phyloP scores from a whole-genome alignment of 176 grass and related monocot genomes.

The Secale cereale region DNA sequence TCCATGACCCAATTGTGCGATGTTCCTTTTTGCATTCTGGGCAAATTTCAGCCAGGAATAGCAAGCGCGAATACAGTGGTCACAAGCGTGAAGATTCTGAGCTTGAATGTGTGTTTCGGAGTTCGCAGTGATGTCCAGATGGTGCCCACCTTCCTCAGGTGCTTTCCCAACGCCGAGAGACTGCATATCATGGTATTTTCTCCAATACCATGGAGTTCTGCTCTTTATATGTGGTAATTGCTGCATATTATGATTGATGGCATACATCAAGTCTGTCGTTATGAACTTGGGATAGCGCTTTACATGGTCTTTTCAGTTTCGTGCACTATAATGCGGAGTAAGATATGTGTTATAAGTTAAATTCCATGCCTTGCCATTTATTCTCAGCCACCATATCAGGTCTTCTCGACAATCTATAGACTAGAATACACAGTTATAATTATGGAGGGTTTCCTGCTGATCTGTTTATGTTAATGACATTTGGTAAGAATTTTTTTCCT shows the following conservation, averaged over 20 bases:
- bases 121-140: neutral
- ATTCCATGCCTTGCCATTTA: too few relatives aligned
- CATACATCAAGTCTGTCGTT: neutral
- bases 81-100: neutral
- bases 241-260: neutral
- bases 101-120: neutral
- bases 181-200: neutral
- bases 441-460: too few relatives aligned
- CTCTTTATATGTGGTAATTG: neutral
- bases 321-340: neutral
- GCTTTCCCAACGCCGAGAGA: neutral
- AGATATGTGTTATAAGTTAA: neutral
- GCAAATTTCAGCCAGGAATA: neutral
- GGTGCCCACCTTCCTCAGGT: constrained; percentile 16
- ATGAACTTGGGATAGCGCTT: neutral
- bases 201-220: too few relatives aligned
- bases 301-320: neutral
- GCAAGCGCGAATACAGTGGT: neutral
- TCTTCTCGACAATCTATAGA: too few relatives aligned
- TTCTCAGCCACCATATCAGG: too few relatives aligned
- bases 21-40: neutral
- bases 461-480: too few relatives aligned
- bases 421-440: too few relatives aligned
- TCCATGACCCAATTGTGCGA: neutral
- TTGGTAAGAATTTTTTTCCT: neutral